Percentiles rank a stretch among this genome's conserved stretches.
phyloP scores from a whole-genome alignment of 2,329 filamentous ascomycete genomes.

The Paramyrothecium sp. region DNA sequence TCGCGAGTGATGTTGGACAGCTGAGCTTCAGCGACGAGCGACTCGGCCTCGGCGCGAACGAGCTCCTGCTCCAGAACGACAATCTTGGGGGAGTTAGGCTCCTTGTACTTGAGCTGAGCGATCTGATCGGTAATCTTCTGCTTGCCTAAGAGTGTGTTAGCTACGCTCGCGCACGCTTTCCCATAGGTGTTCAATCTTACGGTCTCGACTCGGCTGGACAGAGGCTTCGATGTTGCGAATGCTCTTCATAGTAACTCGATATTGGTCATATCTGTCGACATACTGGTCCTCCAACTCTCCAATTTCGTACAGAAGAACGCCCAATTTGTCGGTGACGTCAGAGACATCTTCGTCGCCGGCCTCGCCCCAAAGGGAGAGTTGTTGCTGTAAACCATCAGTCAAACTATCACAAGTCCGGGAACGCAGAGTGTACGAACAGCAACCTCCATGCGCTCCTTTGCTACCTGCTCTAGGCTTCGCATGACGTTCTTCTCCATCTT shows the following conservation, averaged over 20 bases:
- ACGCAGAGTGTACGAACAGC: conserved; percentile 63
- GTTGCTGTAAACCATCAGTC: conserved; percentile 65
- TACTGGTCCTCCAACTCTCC: conserved; percentile 98
- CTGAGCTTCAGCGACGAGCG: conserved; percentile 96
- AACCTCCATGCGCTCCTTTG: conserved; percentile 96
- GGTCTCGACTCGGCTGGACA: conserved; percentile 95
- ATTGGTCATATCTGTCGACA: conserved; percentile 98
- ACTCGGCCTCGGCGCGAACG: conserved; percentile 96
- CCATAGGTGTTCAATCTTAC: conserved; percentile 49
- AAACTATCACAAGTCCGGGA: not conserved
- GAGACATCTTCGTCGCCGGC: conserved; percentile 95
- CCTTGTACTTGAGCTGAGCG: conserved; percentile 98
- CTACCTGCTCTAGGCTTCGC: conserved; percentile 94
- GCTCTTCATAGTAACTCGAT: conserved; percentile 98
- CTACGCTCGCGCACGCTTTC: not conserved
- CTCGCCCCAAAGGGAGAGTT: conserved; percentile 98
- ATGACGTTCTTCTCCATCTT: conserved; percentile 99
- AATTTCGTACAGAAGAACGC: conserved; percentile 96
- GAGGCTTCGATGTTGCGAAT: conserved; percentile 99
- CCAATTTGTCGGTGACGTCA: conserved; percentile 97
- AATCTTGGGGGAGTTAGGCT: conserved; percentile 96
- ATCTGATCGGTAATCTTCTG: conserved; percentile 99
- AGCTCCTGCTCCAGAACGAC: conserved; percentile 98
- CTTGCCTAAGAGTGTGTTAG: conserved; percentile 62
- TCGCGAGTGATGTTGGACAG: conserved; percentile 99